Evolutionary conservation across 2,329 filamentous ascomycete species (phyloP), one percentile per base, ranked within the genome.

Genomic region (Neonectria faginata): DNA sequence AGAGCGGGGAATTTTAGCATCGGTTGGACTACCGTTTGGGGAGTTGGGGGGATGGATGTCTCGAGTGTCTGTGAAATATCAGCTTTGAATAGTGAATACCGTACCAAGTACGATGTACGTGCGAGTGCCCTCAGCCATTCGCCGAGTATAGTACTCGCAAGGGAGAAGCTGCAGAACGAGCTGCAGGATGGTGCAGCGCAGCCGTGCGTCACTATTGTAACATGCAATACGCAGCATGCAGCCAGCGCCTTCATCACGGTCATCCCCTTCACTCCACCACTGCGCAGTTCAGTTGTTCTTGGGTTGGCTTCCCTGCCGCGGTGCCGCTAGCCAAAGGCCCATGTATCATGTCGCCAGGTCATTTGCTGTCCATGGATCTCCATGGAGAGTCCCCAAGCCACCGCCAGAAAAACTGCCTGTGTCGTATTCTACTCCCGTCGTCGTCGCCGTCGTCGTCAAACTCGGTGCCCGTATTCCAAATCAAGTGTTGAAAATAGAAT

Each of bases 181-280:
- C 39, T 41, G 33, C 33, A 36, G 25, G 16, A 14, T 9, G 45
- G 29, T 51, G 18, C 36, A 52, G n/a, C 7, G 18, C 41, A 22
- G 12, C 18, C 47, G 57, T 42, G 39, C 60, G 41, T 18, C 18
- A 25, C 52, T 22, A 48, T 5, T 51, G 48, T n/a, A 52, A 41
- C 41, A 25, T 48, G 33, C 27, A 31, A n/a, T 22, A 25, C 2
- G 11, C 42, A 22, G 16, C 25, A n/a, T 50, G 47, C 47, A 50
- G 3, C 36, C 47, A 50, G 3, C 36, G 16, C 36, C 33, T 36
- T 36, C 33, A 36, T 14, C 33, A 36, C 33, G 12, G 33, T 16
- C 33, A 36, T 10, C n/a, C 8, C 47, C 47, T 31, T 29, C n/a
- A n/a, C 48, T 51, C 29, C n/a, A 29, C 48, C 29, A 20, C 29